Conservation (phyloP, 108 stramenopile genomes). For the Phaeodactylum tricornutum region DNA sequence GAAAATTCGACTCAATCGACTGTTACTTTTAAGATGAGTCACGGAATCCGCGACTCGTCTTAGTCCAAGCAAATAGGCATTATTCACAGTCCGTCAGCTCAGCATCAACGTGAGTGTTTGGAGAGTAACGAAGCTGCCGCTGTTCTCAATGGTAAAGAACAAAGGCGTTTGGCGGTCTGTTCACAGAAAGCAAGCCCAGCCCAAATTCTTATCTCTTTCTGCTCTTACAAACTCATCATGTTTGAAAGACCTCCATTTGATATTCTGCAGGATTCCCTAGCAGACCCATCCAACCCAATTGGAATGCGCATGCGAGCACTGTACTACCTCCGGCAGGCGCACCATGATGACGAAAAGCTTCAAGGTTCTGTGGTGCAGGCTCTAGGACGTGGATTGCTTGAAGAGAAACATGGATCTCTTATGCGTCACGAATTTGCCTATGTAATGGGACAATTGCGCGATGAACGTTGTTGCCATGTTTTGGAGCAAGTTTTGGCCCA, state of each 20-base stretch:
- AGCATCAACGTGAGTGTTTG: too few relatives aligned
- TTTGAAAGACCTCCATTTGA: conserved; percentile 53
- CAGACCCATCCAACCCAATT: conserved; percentile 56
- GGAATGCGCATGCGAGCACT: conserved; percentile 87
- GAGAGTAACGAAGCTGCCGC: too few relatives aligned
- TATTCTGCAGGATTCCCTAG: conserved; percentile 28
- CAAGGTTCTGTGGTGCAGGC: conserved; percentile 25
- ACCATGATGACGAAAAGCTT: conserved; percentile 11
- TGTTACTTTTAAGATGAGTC: too few relatives aligned
- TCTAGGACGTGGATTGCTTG: conserved; percentile 35
- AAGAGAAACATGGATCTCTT: conserved; percentile 64
- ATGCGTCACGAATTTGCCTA: conserved; percentile 97
- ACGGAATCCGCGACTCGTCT: too few relatives aligned
- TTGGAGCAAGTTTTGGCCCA: conserved; percentile 37
- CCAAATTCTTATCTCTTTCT: too few relatives aligned
- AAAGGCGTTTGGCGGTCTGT: too few relatives aligned
- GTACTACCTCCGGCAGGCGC: conserved; percentile 48
- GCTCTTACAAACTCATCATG: too few relatives aligned
- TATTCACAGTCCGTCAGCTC: too few relatives aligned
- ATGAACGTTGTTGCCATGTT: conserved; percentile 38
- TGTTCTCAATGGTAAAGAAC: too few relatives aligned
- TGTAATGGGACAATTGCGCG: conserved; percentile 92
- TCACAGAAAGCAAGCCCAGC: too few relatives aligned
- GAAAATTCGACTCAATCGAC: too few relatives aligned
- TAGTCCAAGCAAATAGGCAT: too few relatives aligned